Percentiles rank a stretch among this genome's conserved stretches.
These are phyloP conservation scores for Solanum acaule DNA, from an alignment of 257 asterid species.

Conservation along the genomic window DNA sequence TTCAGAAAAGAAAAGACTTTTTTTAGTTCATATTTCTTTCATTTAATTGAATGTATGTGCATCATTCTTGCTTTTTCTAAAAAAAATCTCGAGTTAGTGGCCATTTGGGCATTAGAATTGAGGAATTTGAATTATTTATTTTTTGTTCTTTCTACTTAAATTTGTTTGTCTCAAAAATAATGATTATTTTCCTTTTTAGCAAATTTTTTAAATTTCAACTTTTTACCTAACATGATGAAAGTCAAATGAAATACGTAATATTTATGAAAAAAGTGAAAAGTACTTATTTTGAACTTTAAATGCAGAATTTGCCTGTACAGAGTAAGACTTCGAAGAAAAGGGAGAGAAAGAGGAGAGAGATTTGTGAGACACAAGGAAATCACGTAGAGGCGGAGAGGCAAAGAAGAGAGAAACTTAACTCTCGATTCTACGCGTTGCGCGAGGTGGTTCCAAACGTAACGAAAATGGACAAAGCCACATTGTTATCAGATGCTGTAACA, in stretches of 20 bases:
- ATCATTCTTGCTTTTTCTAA: neutral
- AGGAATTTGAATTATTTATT: too few species aligned
- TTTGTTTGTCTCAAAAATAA: too few species aligned
- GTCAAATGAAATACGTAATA: too few species aligned
- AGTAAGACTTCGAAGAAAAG: constrained; percentile 17
- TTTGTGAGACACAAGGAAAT: constrained; percentile 26
- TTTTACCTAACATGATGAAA: too few species aligned
- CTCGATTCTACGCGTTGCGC: constrained; percentile 63
- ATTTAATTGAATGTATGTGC: neutral
- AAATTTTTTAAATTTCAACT: too few species aligned
- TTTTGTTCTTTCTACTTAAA: too few species aligned
- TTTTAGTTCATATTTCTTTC: neutral
- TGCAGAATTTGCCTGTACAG: neutral
- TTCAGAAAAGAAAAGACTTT: too few species aligned
- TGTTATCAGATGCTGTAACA: constrained; percentile 64
- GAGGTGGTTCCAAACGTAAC: constrained; percentile 82
- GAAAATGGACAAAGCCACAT: constrained; percentile 70
- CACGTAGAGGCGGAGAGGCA: constrained; percentile 88
- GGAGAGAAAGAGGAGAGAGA: constrained; percentile 39
- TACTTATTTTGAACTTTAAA: neutral
- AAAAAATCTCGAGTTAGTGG: neutral
- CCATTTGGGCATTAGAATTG: neutral
- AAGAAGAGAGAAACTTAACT: constrained; percentile 86
- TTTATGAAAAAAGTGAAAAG: neutral
- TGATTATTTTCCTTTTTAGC: too few species aligned